A percentile compares a stretch with the other conserved stretches of the same genome.
Conservation (phyloP, 73 alveolate species). For the Stentor roeselii region DNA sequence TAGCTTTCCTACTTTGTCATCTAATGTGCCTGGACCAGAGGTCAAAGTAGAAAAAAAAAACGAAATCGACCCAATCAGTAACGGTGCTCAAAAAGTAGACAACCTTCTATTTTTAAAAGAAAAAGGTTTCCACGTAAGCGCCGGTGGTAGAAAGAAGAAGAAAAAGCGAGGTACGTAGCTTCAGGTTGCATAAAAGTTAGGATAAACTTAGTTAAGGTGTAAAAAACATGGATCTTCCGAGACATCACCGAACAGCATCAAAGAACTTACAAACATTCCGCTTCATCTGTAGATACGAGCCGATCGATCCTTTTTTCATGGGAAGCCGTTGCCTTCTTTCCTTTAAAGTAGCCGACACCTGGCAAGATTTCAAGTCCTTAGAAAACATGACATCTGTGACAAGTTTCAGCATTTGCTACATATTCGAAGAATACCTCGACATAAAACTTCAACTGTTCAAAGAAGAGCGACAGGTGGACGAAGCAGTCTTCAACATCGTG, state of each 20-base stretch:
- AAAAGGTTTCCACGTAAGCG: background rate
- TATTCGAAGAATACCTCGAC: background rate
- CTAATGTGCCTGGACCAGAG: background rate
- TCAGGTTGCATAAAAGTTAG: too few relatives aligned
- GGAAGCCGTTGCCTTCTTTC: background rate
- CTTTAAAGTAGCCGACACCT: background rate
- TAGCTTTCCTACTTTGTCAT: background rate
- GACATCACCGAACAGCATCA: slow-evolving; percentile 4
- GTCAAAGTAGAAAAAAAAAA: background rate
- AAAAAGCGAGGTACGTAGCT: background rate
- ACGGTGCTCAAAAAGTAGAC: background rate
- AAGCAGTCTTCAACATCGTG: background rate
- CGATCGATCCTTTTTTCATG: background rate
- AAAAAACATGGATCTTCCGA: too few relatives aligned
- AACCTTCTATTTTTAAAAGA: background rate
- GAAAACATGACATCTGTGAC: background rate
- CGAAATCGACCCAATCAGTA: background rate
- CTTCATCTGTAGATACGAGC: background rate
- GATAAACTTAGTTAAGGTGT: too few relatives aligned
- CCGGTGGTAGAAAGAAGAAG: background rate
- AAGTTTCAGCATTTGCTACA: background rate
- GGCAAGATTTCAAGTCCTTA: background rate
- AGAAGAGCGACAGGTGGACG: background rate
- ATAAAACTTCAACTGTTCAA: background rate
- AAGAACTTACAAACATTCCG: background rate